These are phyloP conservation scores for Micractinium sp. DNA, from an alignment of 139 green algal genomes.

Conservation along the genomic window DNA sequence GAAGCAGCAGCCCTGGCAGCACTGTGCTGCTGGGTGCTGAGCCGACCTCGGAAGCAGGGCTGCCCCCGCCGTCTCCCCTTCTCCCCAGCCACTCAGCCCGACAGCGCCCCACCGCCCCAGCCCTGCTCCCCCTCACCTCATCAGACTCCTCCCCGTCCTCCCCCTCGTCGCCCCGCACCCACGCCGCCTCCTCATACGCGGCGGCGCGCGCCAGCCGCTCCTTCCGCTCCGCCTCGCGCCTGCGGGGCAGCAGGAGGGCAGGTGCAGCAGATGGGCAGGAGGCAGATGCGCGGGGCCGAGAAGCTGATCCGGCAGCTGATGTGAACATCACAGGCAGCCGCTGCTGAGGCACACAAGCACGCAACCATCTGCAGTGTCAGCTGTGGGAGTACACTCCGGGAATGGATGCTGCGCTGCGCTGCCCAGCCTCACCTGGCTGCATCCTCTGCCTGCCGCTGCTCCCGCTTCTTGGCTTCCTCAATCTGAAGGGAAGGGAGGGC, in stretches of 20 bases:
- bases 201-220: constrained; percentile 42
- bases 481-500: constrained; percentile 3
- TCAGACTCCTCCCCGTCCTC: constrained; percentile 27
- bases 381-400: too few species aligned
- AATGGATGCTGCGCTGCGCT: too few species aligned
- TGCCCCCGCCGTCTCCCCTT: not conserved
- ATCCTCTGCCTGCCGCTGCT: constrained; percentile 46
- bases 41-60: too few species aligned
- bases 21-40: too few species aligned
- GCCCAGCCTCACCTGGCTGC: constrained; percentile 41
- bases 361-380: too few species aligned
- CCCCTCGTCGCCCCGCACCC: constrained; percentile 34
- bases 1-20: not conserved
- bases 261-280: not conserved
- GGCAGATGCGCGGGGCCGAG: too few species aligned
- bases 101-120: not conserved
- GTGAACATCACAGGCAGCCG: too few species aligned
- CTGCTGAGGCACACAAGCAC: too few species aligned
- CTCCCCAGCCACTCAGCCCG: not conserved
- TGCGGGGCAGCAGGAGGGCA: not conserved
- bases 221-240: constrained; percentile 46
- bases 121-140: constrained; percentile 31
- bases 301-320: too few species aligned
- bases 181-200: constrained; percentile 57
- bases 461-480: constrained; percentile 35